Percentiles rank a stretch among this genome's conserved stretches.
These are phyloP conservation scores for Chara braunii DNA, from an alignment of 139 green algal species.

Conservation along the genomic window DNA sequence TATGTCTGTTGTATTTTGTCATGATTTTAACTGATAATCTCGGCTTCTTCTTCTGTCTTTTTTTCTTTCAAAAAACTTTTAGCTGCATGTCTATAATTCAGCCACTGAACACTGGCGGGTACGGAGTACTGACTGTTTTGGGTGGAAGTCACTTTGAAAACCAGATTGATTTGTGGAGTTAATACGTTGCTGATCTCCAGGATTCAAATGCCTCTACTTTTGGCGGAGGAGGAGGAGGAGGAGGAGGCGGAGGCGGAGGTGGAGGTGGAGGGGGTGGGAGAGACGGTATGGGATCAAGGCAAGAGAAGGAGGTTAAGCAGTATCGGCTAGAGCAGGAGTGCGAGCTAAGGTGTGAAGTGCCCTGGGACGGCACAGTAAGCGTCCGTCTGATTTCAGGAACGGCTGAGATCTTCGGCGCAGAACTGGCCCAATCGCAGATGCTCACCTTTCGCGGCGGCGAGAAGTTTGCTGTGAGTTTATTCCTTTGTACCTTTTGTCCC, in stretches of 20 bases:
- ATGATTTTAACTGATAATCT: too few relatives aligned
- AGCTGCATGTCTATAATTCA: too few relatives aligned
- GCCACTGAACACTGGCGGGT: too few relatives aligned
- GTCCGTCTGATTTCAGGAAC: conserved; percentile 14
- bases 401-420: conserved; percentile 74
- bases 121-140: too few relatives aligned
- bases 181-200: too few relatives aligned
- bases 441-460: conserved; percentile 51
- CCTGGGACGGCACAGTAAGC: conserved; percentile 12
- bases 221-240: too few relatives aligned
- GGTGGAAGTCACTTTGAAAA: too few relatives aligned
- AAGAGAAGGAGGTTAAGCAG: conserved; percentile 1
- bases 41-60: too few relatives aligned
- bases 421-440: conserved; percentile 54
- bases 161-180: too few relatives aligned
- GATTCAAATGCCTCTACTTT: too few relatives aligned
- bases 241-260: conserved; percentile 2
- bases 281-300: not conserved
- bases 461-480: conserved; percentile 62
- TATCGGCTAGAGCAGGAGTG: conserved; percentile 13
- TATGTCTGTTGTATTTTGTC: too few relatives aligned
- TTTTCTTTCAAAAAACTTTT: too few relatives aligned
- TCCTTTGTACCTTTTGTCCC: not conserved
- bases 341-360: conserved; percentile 25
- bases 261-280: not conserved